Base-by-base conservation (phyloP, 2,329 filamentous ascomycete genomes). In the Trichoderma breve region DNA sequence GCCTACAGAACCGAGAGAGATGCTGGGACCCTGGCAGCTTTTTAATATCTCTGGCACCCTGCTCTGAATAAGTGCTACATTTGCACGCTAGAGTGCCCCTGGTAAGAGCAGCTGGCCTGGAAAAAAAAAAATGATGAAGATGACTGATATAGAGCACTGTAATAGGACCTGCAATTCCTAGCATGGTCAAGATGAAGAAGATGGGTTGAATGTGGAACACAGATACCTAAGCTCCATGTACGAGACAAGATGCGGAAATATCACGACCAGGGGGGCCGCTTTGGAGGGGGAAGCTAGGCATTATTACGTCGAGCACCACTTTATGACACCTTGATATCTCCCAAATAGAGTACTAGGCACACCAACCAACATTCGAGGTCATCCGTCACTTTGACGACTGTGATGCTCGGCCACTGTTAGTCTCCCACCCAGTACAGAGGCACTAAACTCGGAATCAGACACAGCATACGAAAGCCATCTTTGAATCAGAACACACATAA, bases 231-330 rank as follows among this genome's bases (percentile, higher is more conserved):
- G 65, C 65, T 69, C 53, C 53, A 69, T 47, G 55, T 69, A 60
- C 28, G 55, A 60, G 65, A 61, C 55, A 26, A 61, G 53, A 69
- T 69, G 14, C 55, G 65, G 65, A 69, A 69, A 69, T 58, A 69
- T 60, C 26, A 24, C 8, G 55, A 43, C 65, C 65, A 60, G 65
- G 65, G 65, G 65, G 64, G 32, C 14, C 7, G 32, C 26, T 43
- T 28, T 69, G 60, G 57, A 43, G 36, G 65, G 55, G 57, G 36
- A 18, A 61, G 53, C 34, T n/a, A 69, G 21, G 55, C 28, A 39
- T 60, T 60, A 61, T 69, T 69, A 69, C 65, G 65, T 61, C 53
- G 65, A 60, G 36, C 36, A 60, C 65, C 34, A 24, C 65, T 60
- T 69, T 60, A 69, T 69, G 53, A 26, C 65, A 69, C 65, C 53